These are phyloP conservation scores for Wickerhamiella occidentalis DNA, from an alignment of 805 yeast species.

Conservation along the genomic window DNA sequence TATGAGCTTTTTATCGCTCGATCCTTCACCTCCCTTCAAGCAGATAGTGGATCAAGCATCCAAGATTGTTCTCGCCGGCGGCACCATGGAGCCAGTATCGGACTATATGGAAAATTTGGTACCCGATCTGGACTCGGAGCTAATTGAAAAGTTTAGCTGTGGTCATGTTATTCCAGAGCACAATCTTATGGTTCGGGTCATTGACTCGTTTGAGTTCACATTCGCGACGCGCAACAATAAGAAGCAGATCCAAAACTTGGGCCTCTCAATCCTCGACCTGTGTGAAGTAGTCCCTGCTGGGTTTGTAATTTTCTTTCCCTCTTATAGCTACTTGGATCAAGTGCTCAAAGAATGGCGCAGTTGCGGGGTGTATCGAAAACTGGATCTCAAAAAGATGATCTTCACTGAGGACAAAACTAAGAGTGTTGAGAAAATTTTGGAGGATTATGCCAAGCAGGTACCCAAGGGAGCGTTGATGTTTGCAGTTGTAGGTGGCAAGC, in stretches of 20 bases:
- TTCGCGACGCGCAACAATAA: conserved; percentile 46
- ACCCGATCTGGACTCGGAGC: conserved; percentile 37
- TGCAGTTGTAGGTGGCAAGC: conserved; percentile 84
- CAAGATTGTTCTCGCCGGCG: conserved; percentile 79
- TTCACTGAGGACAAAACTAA: conserved; percentile 44
- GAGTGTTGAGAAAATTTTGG: conserved; percentile 37
- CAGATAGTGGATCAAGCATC: conserved; percentile 51
- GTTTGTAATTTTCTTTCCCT: conserved; percentile 70
- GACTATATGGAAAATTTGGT: conserved; percentile 58
- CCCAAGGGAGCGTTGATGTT: conserved; percentile 47
- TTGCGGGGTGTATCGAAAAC: conserved; percentile 20
- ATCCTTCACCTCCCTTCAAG: conserved; percentile 60
- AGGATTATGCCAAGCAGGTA: conserved; percentile 39
- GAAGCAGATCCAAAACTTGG: conserved; percentile 39
- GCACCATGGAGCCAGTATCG: conserved; percentile 84
- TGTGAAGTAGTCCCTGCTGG: conserved; percentile 51
- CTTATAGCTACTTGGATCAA: conserved; percentile 57
- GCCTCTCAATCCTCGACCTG: conserved; percentile 36
- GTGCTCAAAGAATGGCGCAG: conserved; percentile 43
- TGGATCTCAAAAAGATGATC: conserved; percentile 27
- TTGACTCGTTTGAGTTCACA: conserved; percentile 42
- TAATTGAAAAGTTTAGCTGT: conserved; percentile 51
- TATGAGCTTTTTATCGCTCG: conserved; percentile 61
- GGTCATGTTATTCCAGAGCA: conserved; percentile 71
- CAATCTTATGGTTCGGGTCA: conserved; percentile 51